Percentiles rank a stretch among this genome's conserved stretches.
phyloP scores from a whole-genome alignment of 495 filamentous ascomycete species.

The Podospora fimiseda region DNA sequence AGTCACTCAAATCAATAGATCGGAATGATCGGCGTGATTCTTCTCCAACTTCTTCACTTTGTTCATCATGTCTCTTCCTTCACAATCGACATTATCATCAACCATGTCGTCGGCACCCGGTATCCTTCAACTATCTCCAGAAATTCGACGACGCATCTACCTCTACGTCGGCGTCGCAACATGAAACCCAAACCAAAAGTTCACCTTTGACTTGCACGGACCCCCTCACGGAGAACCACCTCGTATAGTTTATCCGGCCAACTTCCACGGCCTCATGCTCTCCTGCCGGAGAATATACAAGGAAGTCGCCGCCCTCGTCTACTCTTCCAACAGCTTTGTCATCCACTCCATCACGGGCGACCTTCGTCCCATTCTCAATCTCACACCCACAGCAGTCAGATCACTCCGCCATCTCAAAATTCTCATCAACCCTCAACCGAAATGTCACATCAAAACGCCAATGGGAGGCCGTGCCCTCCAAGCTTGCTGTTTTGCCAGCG shows the following conservation, averaged over 20 bases:
- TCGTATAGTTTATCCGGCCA: not conserved
- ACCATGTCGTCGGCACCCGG: not conserved
- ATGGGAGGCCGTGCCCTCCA: not conserved
- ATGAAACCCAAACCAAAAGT: not conserved
- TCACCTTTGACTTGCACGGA: not conserved
- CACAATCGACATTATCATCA: too few species aligned
- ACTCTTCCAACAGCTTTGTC: not conserved
- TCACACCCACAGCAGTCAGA: not conserved
- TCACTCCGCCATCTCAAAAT: not conserved
- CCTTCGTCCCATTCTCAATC: not conserved
- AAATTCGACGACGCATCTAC: not conserved
- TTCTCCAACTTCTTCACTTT: too few species aligned
- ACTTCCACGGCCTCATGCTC: not conserved
- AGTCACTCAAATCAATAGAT: too few species aligned
- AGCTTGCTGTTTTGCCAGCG: not conserved
- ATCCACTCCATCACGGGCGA: not conserved
- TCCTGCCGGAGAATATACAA: not conserved
- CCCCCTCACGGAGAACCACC: not conserved
- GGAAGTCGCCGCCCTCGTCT: not conserved
- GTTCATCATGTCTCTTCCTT: too few species aligned
- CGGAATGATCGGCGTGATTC: too few species aligned
- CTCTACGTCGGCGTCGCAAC: not conserved
- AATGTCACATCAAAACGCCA: not conserved
- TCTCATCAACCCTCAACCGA: not conserved
- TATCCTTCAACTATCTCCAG: not conserved